phyloP scores from a whole-genome alignment of 2,329 filamentous ascomycete genomes.

The Lasiodiplodia citricola region DNA sequence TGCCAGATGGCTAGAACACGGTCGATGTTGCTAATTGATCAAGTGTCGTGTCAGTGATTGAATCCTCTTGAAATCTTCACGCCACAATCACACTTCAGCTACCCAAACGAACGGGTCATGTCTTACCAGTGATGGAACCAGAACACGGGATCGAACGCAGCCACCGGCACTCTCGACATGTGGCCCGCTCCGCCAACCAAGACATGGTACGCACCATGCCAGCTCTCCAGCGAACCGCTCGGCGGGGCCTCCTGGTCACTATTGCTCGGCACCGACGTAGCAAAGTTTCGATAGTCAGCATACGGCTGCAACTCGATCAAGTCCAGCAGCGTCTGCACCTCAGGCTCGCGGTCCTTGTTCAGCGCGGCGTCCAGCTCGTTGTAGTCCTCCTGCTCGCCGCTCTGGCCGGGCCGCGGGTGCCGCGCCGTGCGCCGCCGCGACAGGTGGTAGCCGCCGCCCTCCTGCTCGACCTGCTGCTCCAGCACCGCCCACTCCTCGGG shows the following conservation, averaged over 20 bases:
- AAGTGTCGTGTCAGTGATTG: too few species aligned
- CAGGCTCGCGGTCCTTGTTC: background rate
- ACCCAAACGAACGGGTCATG: background rate
- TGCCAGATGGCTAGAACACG: background rate
- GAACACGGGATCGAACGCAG: background rate
- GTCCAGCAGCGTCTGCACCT: background rate
- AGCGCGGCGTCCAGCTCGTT: background rate
- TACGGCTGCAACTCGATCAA: background rate
- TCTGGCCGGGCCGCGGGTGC: background rate
- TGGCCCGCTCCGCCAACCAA: background rate
- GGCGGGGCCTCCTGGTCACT: background rate
- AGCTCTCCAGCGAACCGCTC: background rate
- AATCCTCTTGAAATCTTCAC: too few species aligned
- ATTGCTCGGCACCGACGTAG: background rate
- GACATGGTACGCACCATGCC: background rate
- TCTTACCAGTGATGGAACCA: background rate
- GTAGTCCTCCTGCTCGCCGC: background rate
- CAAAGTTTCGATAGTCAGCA: background rate
- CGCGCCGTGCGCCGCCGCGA: background rate
- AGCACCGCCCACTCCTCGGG: background rate
- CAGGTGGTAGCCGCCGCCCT: background rate
- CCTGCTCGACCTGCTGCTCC: background rate
- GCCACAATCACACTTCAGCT: too few species aligned
- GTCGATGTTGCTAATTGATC: background rate
- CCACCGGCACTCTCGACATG: background rate